These are phyloP conservation scores for Quercus cerris DNA, from an alignment of 306 rosid genomes.

Conservation along the genomic window DNA sequence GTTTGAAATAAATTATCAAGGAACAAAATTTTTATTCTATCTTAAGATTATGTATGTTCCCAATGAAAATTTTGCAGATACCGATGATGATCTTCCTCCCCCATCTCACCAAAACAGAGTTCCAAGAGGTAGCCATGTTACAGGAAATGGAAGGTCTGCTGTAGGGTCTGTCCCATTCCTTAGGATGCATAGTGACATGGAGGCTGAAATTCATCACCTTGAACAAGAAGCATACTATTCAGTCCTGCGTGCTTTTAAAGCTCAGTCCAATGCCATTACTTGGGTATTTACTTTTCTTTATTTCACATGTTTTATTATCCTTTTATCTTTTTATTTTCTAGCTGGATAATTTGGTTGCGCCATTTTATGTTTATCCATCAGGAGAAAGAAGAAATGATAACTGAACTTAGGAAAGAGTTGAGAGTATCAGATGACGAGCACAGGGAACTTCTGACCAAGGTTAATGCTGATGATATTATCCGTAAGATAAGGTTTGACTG, in stretches of 20 bases:
- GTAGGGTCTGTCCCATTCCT: conserved; percentile 45
- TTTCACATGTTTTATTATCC: not conserved
- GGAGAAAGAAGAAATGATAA: conserved; percentile 98
- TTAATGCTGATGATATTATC: conserved; percentile 82
- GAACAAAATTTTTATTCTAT: not conserved
- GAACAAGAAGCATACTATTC: conserved; percentile 96
- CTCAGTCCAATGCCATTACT: conserved; percentile 89
- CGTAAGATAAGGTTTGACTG: conserved; percentile 60
- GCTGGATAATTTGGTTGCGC: conserved; percentile 10
- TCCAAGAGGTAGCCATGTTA: conserved; percentile 41
- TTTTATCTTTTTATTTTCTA: conserved; percentile 2
- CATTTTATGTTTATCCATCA: conserved; percentile 30
- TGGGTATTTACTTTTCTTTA: conserved; percentile 59
- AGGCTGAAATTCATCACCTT: conserved; percentile 85
- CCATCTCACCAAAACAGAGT: conserved; percentile 60
- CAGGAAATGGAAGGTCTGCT: conserved; percentile 50
- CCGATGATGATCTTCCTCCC: conserved; percentile 62
- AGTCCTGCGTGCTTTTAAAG: conserved; percentile 93
- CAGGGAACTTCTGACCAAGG: conserved; percentile 81
- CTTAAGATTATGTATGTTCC: conserved; percentile 10
- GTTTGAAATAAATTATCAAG: not conserved
- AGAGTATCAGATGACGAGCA: conserved; percentile 98
- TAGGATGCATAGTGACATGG: conserved; percentile 64
- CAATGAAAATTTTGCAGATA: conserved; percentile 42
- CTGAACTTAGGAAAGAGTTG: conserved; percentile 95